Conservation (phyloP, 2,329 filamentous ascomycete genomes). For the Mycogone perniciosa region DNA sequence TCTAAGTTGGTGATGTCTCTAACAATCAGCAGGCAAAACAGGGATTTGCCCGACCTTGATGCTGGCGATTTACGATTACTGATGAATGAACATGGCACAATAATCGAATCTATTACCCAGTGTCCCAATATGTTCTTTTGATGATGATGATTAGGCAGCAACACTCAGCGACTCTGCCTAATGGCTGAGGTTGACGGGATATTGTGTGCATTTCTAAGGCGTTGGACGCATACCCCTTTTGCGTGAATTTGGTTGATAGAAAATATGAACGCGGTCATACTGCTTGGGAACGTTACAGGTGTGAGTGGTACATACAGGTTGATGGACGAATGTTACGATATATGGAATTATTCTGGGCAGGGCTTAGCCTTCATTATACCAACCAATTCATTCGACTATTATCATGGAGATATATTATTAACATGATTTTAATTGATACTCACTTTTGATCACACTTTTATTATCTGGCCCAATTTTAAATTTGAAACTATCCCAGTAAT, state of each 20-base stretch:
- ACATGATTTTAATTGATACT: no score
- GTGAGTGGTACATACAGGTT: slow-evolving; percentile 6
- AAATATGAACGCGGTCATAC: slow-evolving; percentile 9
- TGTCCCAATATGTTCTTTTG: slow-evolving; percentile 3
- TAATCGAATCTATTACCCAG: slow-evolving; percentile 1
- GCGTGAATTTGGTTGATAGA: slow-evolving; percentile 14
- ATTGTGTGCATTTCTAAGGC: slow-evolving; percentile 27
- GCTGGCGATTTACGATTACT: slow-evolving; percentile 2
- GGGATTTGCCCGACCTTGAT: slow-evolving; percentile 25
- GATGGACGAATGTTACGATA: slow-evolving; percentile 8
- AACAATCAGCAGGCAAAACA: slow-evolving; percentile 21
- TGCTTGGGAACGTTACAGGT: slow-evolving; percentile 7
- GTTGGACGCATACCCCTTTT: slow-evolving; percentile 29
- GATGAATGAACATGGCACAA: slow-evolving; percentile 3
- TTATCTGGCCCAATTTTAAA: no score
- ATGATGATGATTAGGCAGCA: slow-evolving; percentile 7
- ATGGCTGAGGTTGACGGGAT: slow-evolving; percentile 5
- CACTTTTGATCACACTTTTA: no score
- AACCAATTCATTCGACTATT: slow-evolving; percentile 1
- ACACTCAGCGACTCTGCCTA: not conserved
- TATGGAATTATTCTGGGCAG: slow-evolving; percentile 4
- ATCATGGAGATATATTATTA: not conserved
- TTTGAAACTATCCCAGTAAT: no score
- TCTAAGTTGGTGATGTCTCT: not conserved
- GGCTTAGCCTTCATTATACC: slow-evolving; percentile 3